Percentiles rank a stretch among this genome's conserved stretches.
Conservation (phyloP, 192 early-diverging fungal genomes). For the Backusella australiensis region DNA sequence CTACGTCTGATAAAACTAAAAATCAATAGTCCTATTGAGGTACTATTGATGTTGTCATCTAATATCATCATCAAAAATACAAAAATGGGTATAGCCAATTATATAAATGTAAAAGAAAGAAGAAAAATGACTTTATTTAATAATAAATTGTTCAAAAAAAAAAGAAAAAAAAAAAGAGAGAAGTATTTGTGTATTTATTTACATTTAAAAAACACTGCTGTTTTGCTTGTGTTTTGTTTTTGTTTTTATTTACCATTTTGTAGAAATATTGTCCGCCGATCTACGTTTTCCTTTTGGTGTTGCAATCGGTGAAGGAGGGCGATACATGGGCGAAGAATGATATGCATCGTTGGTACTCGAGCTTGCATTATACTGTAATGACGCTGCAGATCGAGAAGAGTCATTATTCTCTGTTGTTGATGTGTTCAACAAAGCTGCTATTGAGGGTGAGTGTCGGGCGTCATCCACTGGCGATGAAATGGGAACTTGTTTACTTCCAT, state of each 20-base stretch:
- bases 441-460: conserved; percentile 33
- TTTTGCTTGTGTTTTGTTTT: neutral
- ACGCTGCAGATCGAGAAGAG: neutral
- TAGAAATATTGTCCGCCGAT: neutral
- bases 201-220: neutral
- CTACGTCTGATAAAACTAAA: too few species aligned
- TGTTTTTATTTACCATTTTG: conserved; percentile 6
- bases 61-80: too few species aligned
- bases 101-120: too few species aligned
- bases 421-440: conserved; percentile 24
- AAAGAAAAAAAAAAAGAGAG: neutral
- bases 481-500: neutral
- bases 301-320: conserved; percentile 23
- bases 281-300: conserved; percentile 22
- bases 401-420: neutral
- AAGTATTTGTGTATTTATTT: neutral
- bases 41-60: too few species aligned
- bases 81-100: too few species aligned
- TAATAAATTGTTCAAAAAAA: neutral
- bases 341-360: neutral
- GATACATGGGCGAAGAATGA: conserved; percentile 10
- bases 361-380: neutral
- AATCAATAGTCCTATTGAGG: too few species aligned
- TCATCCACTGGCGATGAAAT: neutral
- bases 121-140: too few species aligned